phyloP scores from a whole-genome alignment of 805 yeast species.

The Lachancea mirantina region DNA sequence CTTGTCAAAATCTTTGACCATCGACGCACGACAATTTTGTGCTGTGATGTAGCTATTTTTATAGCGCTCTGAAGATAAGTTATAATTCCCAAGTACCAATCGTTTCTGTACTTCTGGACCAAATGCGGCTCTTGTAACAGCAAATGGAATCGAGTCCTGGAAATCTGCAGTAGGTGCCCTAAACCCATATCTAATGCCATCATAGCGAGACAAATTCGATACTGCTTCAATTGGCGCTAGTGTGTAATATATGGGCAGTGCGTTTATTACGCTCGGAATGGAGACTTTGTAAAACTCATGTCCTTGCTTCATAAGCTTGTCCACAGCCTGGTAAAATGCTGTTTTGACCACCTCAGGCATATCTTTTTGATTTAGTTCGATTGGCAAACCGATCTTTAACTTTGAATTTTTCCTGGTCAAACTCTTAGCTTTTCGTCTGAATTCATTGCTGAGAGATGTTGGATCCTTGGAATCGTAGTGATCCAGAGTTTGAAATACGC shows the following conservation, averaged over 20 bases:
- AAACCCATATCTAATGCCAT: conserved; percentile 80
- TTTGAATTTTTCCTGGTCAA: conserved; percentile 10
- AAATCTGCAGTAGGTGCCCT: conserved; percentile 34
- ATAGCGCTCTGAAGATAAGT: conserved; percentile 64
- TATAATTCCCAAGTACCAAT: conserved; percentile 78
- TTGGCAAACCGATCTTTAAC: conserved; percentile 63
- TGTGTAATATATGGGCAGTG: conserved; percentile 79
- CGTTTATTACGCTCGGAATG: conserved; percentile 56
- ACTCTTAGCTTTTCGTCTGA: conserved; percentile 29
- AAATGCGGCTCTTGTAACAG: conserved; percentile 55
- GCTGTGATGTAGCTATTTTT: conserved; percentile 74
- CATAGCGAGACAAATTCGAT: conserved; percentile 82
- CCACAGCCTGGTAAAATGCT: conserved; percentile 42
- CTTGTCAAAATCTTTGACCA: conserved; percentile 59
- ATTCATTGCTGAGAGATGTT: conserved; percentile 43
- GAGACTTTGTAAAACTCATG: conserved; percentile 55
- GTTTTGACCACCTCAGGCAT: conserved; percentile 41
- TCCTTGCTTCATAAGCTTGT: conserved; percentile 39
- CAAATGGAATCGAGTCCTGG: conserved; percentile 38
- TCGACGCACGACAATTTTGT: conserved; percentile 49
- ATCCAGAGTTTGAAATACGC: conserved; percentile 53
- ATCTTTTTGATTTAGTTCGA: conserved; percentile 55
- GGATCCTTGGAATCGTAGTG: conserved; percentile 70
- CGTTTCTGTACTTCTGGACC: conserved; percentile 82
- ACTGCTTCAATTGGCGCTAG: conserved; percentile 91